Evolutionary conservation across 2,329 filamentous ascomycete genomes (phyloP).

Genomic region (Aspergillus oerlinghausenensis): DNA sequence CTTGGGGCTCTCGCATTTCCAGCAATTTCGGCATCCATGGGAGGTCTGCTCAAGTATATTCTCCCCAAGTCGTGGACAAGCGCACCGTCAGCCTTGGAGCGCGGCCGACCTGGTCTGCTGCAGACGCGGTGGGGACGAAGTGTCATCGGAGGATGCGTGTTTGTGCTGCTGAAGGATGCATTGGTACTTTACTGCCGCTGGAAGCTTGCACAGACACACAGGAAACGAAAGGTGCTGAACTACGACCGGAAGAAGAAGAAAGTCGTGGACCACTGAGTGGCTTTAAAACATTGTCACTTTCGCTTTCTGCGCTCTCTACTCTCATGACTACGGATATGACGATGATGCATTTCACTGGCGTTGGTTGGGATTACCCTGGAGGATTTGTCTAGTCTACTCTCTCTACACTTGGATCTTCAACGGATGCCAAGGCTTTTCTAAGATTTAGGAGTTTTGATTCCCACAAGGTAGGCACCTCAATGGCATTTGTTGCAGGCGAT

Average conservation of each 20-base stretch:
- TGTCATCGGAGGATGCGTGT: slow-evolving; percentile 80
- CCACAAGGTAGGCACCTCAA: background rate
- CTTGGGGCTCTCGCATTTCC: slow-evolving; percentile 75
- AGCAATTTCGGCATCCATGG: slow-evolving; percentile 71
- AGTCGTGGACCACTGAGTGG: slow-evolving; percentile 18
- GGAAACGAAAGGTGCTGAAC: slow-evolving; percentile 44
- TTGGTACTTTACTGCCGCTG: slow-evolving; percentile 56
- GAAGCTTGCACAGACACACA: slow-evolving; percentile 45
- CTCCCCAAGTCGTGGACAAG: slow-evolving; percentile 67
- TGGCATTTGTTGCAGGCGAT: background rate
- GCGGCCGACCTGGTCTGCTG: slow-evolving; percentile 60
- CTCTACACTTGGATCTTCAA: background rate
- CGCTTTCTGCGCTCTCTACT: background rate
- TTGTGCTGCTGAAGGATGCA: slow-evolving; percentile 74
- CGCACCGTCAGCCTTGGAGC: slow-evolving; percentile 33
- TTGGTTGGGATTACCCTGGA: slow-evolving; percentile 8
- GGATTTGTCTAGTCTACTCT: slow-evolving; percentile 5
- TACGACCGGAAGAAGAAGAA: slow-evolving; percentile 42
- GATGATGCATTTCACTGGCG: slow-evolving; percentile 21
- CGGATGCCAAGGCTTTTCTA: background rate
- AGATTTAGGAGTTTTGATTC: background rate
- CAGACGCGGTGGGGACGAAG: slow-evolving; percentile 86
- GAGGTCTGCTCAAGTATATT: slow-evolving; percentile 64
- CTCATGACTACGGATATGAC: slow-evolving; percentile 13
- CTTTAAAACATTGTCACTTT: background rate